phyloP scores from a whole-genome alignment of 495 filamentous ascomycete species.

The Penicillium angulare region DNA sequence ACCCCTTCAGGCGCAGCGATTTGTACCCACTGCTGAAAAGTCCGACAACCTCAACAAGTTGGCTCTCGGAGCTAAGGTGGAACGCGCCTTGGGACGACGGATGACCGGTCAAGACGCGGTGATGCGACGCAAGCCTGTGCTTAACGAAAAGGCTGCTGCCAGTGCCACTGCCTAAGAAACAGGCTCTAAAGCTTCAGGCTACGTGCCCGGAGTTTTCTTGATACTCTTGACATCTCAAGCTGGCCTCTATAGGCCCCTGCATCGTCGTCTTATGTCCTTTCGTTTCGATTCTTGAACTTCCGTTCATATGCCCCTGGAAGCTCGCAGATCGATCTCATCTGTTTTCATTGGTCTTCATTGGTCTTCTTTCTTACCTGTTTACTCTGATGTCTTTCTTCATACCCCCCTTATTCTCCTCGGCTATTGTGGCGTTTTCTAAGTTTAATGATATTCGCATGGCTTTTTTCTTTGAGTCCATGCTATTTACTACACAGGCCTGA shows the following conservation, averaged over 20 bases:
- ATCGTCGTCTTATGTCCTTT: too few species aligned
- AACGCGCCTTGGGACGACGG: constrained; percentile 83
- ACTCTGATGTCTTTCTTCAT: not conserved
- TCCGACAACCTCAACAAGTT: constrained; percentile 82
- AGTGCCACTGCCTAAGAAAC: constrained; percentile 21
- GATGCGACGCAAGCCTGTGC: constrained; percentile 63
- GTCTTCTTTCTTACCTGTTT: constrained; percentile 1
- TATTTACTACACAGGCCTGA: not conserved
- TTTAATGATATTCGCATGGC: constrained; percentile 15
- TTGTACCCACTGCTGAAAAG: constrained; percentile 78
- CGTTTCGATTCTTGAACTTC: too few species aligned
- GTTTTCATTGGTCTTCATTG: constrained; percentile 6
- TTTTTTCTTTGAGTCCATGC: constrained; percentile 1
- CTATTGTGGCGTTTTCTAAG: not conserved
- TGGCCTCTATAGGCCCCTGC: too few species aligned
- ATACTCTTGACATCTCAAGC: too few species aligned
- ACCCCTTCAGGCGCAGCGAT: constrained; percentile 79
- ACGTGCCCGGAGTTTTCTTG: too few species aligned
- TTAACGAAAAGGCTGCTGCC: constrained; percentile 47
- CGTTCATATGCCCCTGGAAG: too few species aligned
- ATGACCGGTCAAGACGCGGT: constrained; percentile 92
- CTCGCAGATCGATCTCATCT: constrained; percentile 2
- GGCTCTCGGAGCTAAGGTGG: constrained; percentile 89
- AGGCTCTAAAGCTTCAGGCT: too few species aligned
- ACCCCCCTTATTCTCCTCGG: not conserved